A percentile compares a stretch with the other conserved stretches of the same genome.
Evolutionary conservation across 106 monocot species (phyloP).

Genomic region (Dioscorea dumetorum): DNA sequence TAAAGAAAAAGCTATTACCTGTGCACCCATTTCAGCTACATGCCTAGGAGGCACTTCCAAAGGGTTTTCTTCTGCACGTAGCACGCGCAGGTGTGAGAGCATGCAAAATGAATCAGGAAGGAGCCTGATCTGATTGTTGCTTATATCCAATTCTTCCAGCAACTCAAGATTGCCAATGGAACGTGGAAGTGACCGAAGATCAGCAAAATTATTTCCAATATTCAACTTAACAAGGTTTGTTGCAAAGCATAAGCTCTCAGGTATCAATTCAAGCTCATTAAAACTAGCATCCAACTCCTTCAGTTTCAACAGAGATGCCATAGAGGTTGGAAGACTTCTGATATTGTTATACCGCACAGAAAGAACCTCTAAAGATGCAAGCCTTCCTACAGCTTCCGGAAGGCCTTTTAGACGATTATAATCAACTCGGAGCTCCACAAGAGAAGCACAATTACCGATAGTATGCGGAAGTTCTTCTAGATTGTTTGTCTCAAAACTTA

Average conservation of each 20-base stretch:
- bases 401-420: constrained; percentile 39
- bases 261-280: constrained; percentile 51
- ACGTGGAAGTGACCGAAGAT: constrained; percentile 31
- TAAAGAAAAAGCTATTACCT: constrained; percentile 19
- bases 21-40: constrained; percentile 30
- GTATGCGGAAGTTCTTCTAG: constrained; percentile 49
- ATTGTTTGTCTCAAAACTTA: constrained; percentile 36
- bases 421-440: constrained; percentile 41
- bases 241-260: constrained; percentile 49
- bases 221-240: constrained; percentile 40
- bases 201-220: constrained; percentile 52
- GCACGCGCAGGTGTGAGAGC: constrained; percentile 30
- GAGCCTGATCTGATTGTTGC: constrained; percentile 53
- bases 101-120: constrained; percentile 44
- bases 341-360: constrained; percentile 40
- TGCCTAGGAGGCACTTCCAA: constrained; percentile 45
- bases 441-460: constrained; percentile 26
- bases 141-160: constrained; percentile 50
- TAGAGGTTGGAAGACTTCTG: constrained; percentile 36
- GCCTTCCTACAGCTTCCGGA: constrained; percentile 54
- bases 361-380: constrained; percentile 29
- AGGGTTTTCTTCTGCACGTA: constrained; percentile 45
- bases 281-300: constrained; percentile 49
- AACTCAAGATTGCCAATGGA: constrained; percentile 48
- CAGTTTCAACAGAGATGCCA: constrained; percentile 36